Base-by-base conservation (phyloP, 148 eudicot species). In the Vaccinium corymbosum region DNA sequence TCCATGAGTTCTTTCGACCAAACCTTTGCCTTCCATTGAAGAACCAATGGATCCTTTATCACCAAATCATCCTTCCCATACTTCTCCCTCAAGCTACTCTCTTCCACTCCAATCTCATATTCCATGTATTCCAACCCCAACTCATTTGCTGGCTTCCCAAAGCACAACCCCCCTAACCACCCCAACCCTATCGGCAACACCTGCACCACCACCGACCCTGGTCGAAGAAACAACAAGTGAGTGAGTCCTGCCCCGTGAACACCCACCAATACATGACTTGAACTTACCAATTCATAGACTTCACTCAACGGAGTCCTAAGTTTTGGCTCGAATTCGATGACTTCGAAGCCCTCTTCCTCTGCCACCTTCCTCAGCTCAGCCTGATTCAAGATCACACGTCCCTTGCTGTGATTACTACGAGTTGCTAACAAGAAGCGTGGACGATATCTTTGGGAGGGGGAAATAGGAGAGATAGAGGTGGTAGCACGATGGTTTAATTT, bases 191-290 rank as follows among this genome's bases (percentile, higher is more conserved):
- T 48, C 7, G 92, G 92, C 25, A 92, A 92, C 12, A 92, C 84
- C 8, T 93, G 94, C 11, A 89, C 35, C 15, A 93, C 61, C 27
- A 90, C 85, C 11, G 49, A 20, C 35, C 92, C 87, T 0, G 94
- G 92, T 29, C 86, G 84, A 2, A 93, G 89, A 77, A 91, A 93
- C 71, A 93, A 80, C 6, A 86, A 77, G 55, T 93, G 89, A 1
- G 97, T 91, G 16, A 91, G 70, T 15, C 92, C 90, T 1, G 97
- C 94, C 0, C 94, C 97, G 32, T 93, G 94, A 5, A 92, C 92
- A 19, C 94, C 97, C 10, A 93, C 35, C 83, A 92, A 55, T 1
- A 80, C 96, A 56, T 92, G 93, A 64, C 93, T 89, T 19, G 86
- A 86, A 59, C 86, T 90, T 61, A 92, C 81, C 48, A 91, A 80